These are phyloP conservation scores for Panaeolus cyanescens DNA, from an alignment of 768 basidiomycete species.

Conservation along the genomic window DNA sequence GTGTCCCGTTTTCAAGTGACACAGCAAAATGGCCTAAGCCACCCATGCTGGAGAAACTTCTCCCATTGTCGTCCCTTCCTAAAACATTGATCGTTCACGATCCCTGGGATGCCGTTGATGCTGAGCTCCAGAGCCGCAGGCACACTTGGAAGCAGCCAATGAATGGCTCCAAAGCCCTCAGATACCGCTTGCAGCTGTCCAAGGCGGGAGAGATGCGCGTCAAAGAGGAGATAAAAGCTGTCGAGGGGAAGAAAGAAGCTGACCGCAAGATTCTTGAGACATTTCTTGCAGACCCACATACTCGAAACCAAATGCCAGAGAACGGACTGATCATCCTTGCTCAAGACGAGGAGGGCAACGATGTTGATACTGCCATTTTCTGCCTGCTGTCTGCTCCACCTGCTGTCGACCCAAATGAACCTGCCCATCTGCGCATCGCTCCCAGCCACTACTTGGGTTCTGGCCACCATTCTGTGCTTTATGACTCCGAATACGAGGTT, in stretches of 20 bases:
- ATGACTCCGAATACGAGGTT: conserved; percentile 52
- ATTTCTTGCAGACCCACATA: background rate
- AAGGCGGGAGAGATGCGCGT: background rate
- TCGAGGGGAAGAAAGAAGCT: background rate
- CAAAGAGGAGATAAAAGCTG: background rate
- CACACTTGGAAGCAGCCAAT: background rate
- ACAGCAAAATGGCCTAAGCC: background rate
- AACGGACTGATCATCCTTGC: background rate
- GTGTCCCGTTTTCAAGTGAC: conserved; percentile 34
- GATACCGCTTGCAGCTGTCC: conserved; percentile 8
- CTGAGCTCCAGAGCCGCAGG: background rate
- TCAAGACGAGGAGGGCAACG: background rate
- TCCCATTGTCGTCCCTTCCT: conserved; percentile 25
- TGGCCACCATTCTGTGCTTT: conserved; percentile 57
- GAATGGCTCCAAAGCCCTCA: background rate
- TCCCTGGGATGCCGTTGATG: conserved; percentile 16
- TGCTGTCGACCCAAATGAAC: conserved; percentile 22
- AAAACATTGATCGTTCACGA: conserved; percentile 25
- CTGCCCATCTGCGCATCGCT: conserved; percentile 53
- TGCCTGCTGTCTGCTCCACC: conserved; percentile 29
- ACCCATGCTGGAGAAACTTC: conserved; percentile 22
- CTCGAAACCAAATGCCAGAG: background rate
- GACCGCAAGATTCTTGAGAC: background rate
- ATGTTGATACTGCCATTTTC: conserved; percentile 22
- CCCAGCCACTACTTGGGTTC: conserved; percentile 34